Percentiles rank a stretch among this genome's conserved stretches.
Evolutionary conservation across 768 basidiomycete species (phyloP).

Genomic region (Sistotremastrum suecicum): DNA sequence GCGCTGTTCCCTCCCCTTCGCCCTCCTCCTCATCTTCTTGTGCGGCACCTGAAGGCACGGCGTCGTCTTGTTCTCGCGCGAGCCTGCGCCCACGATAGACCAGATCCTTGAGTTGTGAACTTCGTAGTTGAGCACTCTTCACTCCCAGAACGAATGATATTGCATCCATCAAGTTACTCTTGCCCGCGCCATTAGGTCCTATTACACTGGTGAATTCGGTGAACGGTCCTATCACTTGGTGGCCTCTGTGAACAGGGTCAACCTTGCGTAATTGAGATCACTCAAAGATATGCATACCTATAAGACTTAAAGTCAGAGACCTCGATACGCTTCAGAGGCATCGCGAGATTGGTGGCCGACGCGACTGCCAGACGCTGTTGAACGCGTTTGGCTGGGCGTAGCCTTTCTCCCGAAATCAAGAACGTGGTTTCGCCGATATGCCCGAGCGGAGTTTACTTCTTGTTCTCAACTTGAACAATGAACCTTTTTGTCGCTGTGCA

Average conservation of each 20-base stretch:
- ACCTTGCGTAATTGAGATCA: slow-evolving; percentile 2
- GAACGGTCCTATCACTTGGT: slow-evolving; percentile 83
- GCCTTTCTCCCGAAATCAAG: too few species aligned
- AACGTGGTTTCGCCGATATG: too few species aligned
- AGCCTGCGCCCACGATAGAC: slow-evolving; percentile 85
- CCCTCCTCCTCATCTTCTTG: slow-evolving; percentile 28
- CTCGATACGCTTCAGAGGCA: slow-evolving; percentile 81
- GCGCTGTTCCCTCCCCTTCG: slow-evolving; percentile 71
- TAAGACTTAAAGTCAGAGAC: slow-evolving; percentile 97
- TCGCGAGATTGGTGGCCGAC: slow-evolving; percentile 14
- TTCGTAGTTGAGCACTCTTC: slow-evolving; percentile 83
- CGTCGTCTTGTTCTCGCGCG: slow-evolving; percentile 30
- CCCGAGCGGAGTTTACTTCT: too few species aligned
- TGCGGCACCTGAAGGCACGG: slow-evolving; percentile 21
- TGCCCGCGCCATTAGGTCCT: slow-evolving; percentile 97
- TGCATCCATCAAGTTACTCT: slow-evolving; percentile 99
- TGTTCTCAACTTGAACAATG: too few species aligned
- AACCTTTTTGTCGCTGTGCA: too few species aligned
- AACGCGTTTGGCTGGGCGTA: too few species aligned
- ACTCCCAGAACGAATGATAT: slow-evolving; percentile 98
- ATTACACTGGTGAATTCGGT: slow-evolving; percentile 91
- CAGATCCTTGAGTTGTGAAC: slow-evolving; percentile 87
- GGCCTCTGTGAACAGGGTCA: slow-evolving; percentile 31
- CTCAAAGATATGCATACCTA: slow-evolving; percentile 26
- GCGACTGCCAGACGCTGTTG: too few species aligned